Evolutionary conservation across 192 early-diverging fungal species (phyloP).

Genomic region (Cladochytrium replicatum): DNA sequence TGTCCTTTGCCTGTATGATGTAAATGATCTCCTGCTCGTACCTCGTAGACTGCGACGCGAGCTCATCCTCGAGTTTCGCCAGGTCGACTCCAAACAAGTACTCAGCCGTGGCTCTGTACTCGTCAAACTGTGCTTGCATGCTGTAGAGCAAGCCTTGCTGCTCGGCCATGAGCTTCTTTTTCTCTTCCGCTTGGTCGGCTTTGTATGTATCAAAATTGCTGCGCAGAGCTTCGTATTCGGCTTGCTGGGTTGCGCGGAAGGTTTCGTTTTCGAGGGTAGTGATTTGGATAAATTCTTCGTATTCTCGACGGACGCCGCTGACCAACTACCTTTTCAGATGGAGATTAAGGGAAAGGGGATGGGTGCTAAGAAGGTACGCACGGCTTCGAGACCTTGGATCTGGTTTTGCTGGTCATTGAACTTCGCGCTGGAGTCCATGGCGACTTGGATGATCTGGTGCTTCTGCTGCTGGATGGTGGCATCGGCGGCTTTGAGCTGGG

Average conservation of each 20-base stretch:
- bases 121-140: conserved; percentile 53
- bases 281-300: conserved; percentile 49
- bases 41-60: conserved; percentile 35
- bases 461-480: conserved; percentile 16
- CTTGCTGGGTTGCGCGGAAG: conserved; percentile 26
- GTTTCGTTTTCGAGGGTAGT: conserved; percentile 51
- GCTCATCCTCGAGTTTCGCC: conserved; percentile 49
- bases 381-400: conserved; percentile 47
- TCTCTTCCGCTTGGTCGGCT: conserved; percentile 39
- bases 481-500: conserved; percentile 21
- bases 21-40: conserved; percentile 58
- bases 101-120: conserved; percentile 44
- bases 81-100: conserved; percentile 47
- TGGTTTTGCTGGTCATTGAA: conserved; percentile 53
- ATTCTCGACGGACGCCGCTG: conserved; percentile 44
- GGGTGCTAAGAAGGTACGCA: too few species aligned
- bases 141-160: conserved; percentile 40
- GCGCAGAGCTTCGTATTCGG: conserved; percentile 37
- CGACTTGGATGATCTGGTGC: conserved; percentile 36
- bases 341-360: not conserved
- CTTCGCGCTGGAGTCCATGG: conserved; percentile 36
- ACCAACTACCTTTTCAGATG: conserved; percentile 27
- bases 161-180: conserved; percentile 40
- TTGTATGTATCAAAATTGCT: conserved; percentile 36
- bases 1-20: conserved; percentile 55